phyloP scores from a whole-genome alignment of 208 protist species.

The Trypanosoma vivax region DNA sequence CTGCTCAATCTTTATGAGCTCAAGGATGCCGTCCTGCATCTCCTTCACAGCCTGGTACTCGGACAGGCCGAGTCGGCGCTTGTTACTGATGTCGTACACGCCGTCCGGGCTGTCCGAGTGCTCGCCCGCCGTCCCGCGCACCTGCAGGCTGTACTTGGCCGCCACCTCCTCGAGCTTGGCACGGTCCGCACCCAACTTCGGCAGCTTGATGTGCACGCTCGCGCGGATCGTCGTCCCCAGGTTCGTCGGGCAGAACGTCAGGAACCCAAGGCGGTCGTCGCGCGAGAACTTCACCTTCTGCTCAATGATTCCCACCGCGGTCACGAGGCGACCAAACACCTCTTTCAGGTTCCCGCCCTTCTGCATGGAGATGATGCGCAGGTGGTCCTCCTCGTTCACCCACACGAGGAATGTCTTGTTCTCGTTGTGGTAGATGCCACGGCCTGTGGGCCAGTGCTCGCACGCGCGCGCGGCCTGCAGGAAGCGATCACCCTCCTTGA shows the following conservation, averaged over 20 bases:
- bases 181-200: conserved; percentile 32
- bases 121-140: conserved; percentile 46
- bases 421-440: conserved; percentile 72
- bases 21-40: conserved; percentile 52
- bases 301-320: conserved; percentile 27
- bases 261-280: conserved; percentile 39
- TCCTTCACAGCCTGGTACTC: conserved; percentile 46
- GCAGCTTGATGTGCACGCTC: conserved; percentile 53
- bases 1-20: conserved; percentile 49
- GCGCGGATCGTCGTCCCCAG: conserved; percentile 50
- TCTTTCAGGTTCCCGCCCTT: conserved; percentile 54
- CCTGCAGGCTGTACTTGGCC: conserved; percentile 44
- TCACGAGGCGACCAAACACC: conserved; percentile 43
- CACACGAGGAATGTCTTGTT: conserved; percentile 60
- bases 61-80: conserved; percentile 44
- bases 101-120: conserved; percentile 44
- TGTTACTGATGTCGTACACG: conserved; percentile 65
- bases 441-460: conserved; percentile 52
- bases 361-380: conserved; percentile 67
- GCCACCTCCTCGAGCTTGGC: conserved; percentile 42
- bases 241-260: conserved; percentile 59
- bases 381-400: conserved; percentile 72
- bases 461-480: conserved; percentile 45
- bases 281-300: conserved; percentile 44
- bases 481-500: conserved; percentile 66